Evolutionary conservation across 2,329 filamentous ascomycete genomes (phyloP), one percentile per base, ranked within the genome.

Genomic region (Niveomyces coronatus): DNA sequence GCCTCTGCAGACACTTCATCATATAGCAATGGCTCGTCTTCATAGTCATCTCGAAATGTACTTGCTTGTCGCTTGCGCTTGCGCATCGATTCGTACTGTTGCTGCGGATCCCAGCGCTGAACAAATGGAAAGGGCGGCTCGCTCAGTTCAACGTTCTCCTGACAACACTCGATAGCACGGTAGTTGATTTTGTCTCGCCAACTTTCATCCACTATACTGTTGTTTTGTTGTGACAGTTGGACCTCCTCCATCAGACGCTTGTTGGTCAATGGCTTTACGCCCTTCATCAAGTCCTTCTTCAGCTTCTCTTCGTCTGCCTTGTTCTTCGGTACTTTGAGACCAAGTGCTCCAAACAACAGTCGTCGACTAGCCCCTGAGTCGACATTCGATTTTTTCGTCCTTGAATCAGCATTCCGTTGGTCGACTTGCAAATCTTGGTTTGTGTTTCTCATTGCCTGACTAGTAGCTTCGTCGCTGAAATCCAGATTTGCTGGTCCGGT

Each of bases 101-200:
- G 83, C 44, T 86, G 80, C 4, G 75, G 71, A 57, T 94, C 85
- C 89, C 88, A 95, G 32, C 84, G 74, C 56, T 95, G 87, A 13
- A 83, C 68, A 56, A 95, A 95, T 0, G 88, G 88, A 52, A 93
- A 95, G 0, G 88, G 85, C 0, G 89, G 88, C 23, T 84, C 72
- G 37, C 74, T 82, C 31, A 94, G 65, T 22, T 71, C 63, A 27
- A 85, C 62, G 5, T 69, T 72, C 20, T 83, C 72, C n/a, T 83
- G 70, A 44, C 78, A 76, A 58, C 88, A 95, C 56, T 96, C 89
- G 1, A 93, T 84, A 16, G 85, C 88, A 17, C 74, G 72, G 44
- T 94, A 76, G 9, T 65, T 71, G 43, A 95, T 79, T 47, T 78
- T 85, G 4, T 74, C 63, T 47, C 75, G 75, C 88, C 88, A 95